Evolutionary conservation across 495 filamentous ascomycete genomes (phyloP), one percentile per base, ranked within the genome.

Genomic region (Pyrenula aspistea): DNA sequence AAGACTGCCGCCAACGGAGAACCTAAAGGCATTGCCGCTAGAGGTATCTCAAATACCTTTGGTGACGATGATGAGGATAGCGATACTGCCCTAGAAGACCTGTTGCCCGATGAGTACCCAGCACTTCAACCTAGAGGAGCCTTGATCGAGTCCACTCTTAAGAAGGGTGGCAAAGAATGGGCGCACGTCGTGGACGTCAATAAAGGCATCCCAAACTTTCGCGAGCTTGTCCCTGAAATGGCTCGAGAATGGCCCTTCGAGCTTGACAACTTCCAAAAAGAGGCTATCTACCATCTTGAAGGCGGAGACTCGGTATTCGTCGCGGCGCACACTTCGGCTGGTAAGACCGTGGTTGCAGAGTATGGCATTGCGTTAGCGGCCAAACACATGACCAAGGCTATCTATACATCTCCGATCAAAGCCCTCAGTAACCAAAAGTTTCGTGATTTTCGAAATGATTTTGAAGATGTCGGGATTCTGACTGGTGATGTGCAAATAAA

Each of bases 381-480:
- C 2, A 94, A 91, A 62, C 93, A 97, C 67, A 97, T 96, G 93
- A 98, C 93, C 24, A 98, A 98, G 60, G 91, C 93, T 24, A 96
- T 98, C 60, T 98, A 98, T 68, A 98, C 93, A 0, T 98, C 93
- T 2, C 93, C 93, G 1, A 98, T 98, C 74, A 98, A 98, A 73
- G 93, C 93, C 1, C 77, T 98, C 56, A 96, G 91, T 69, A 98
- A 98, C 66, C 93, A 98, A 67, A 98, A 98, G 68, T 98, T 96
- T 68, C 81, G 93, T 55, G 93, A 98, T 67, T 98, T 98, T 67
- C 78, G 90, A 25, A 78, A 85, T 47, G 80, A 76, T 0, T 97
- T 98, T 60, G 88, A 93, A 55, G 94, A 97, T 66, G 93, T 98
- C 24, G 93, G 93, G 31, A 98, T 98, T 63, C 68, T 98, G 57